Evolutionary conservation across 2,329 filamentous ascomycete species (phyloP), one percentile per base, ranked within the genome.

Genomic region (Catunica adiposa): DNA sequence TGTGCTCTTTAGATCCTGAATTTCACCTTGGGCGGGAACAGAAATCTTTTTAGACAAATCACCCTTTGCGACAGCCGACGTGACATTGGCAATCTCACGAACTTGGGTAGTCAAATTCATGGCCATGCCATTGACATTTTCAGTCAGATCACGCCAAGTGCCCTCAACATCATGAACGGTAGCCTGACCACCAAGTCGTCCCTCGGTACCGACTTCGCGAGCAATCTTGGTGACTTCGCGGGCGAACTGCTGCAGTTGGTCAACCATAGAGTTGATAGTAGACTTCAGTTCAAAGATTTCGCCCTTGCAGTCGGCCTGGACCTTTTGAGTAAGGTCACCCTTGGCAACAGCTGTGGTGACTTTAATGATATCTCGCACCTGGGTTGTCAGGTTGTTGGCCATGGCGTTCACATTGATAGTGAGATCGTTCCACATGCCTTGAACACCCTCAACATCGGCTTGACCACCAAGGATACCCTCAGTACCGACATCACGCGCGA

Each of bases 191-290:
- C 92, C 90, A 15, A 98, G 78, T 60, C 89, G 82, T 63, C 90
- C 90, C 68, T 98, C 90, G 1, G 92, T 97, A 59, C 90, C 90
- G 74, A 97, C 92, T 69, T 97, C 90, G 67, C 88, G 84, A 38
- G 90, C 90, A 64, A 98, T 86, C 69, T 92, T 94, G 38, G 90
- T 97, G 63, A 98, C 92, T 71, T 97, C 90, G 65, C 89, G 86
- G 8, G 92, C 92, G 66, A 97, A 97, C 66, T 96, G 89, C 65
- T 94, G 88, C 57, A 98, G 75, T 68, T 96, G 92, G 67, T 96
- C 92, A 62, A 98, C 90, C 90, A 98, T 98, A 67, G 86, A 92
- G 71, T 98, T 98, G 74, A 97, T 98, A 50, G 92, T 97, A 59
- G 89, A 89, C 71, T 98, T 98, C 65, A 98, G 84, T 72, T 86